Percentiles rank a stretch among this genome's conserved stretches.
Conservation (phyloP, 1,284 basidiomycete genomes). For the Chondrostereum purpureum region DNA sequence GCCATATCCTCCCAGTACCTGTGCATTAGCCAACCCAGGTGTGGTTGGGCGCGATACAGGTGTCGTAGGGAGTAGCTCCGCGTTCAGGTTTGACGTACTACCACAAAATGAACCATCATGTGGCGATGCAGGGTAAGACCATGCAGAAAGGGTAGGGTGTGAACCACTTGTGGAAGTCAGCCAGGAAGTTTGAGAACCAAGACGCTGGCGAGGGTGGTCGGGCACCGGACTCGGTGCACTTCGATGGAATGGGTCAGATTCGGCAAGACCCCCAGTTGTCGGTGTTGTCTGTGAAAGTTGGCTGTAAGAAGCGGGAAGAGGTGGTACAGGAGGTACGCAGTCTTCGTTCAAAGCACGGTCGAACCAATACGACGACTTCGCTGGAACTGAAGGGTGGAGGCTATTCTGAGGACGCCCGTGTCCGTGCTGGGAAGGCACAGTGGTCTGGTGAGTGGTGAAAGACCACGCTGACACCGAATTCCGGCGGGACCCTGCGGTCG, state of each 20-base stretch:
- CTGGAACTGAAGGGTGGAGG: slow-evolving; percentile 41
- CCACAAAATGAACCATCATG: slow-evolving; percentile 24
- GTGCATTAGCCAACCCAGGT: slow-evolving; percentile 48
- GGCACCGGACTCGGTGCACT: slow-evolving; percentile 29
- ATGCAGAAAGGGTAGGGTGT: slow-evolving; percentile 49
- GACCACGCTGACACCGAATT: slow-evolving; percentile 62
- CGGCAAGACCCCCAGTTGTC: slow-evolving; percentile 32
- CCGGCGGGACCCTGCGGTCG: slow-evolving; percentile 48
- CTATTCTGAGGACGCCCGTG: slow-evolving; percentile 30
- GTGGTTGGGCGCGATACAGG: slow-evolving; percentile 39
- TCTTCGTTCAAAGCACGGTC: slow-evolving; percentile 35
- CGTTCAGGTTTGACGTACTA: slow-evolving; percentile 34
- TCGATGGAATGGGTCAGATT: slow-evolving; percentile 59
- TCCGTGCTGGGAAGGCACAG: slow-evolving; percentile 28
- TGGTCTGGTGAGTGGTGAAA: slow-evolving; percentile 58
- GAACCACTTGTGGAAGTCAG: slow-evolving; percentile 56
- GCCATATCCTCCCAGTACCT: slow-evolving; percentile 60
- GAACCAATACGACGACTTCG: slow-evolving; percentile 59
- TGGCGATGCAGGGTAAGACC: slow-evolving; percentile 55
- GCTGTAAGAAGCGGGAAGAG: slow-evolving; percentile 52
- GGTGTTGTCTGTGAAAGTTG: slow-evolving; percentile 36
- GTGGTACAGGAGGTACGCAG: slow-evolving; percentile 59
- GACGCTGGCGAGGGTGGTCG: slow-evolving; percentile 35
- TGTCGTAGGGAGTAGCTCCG: slow-evolving; percentile 31
- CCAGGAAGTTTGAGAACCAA: slow-evolving; percentile 66